Base-by-base conservation (phyloP, 2,329 filamentous ascomycete genomes). In the Pseudogymnoascus sp. region DNA sequence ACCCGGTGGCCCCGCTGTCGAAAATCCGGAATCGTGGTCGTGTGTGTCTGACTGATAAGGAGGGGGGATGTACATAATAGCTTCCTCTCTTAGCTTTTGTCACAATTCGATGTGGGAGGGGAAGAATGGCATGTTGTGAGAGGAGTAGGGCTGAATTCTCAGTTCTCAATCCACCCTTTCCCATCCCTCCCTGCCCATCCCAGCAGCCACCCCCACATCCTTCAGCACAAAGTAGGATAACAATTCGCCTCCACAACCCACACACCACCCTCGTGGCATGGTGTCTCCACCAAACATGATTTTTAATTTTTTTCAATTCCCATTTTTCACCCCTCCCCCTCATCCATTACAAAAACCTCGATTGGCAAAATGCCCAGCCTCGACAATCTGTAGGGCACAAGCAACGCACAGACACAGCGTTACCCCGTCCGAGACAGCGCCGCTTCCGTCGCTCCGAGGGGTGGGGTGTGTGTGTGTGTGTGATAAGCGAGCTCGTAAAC, bases 101-200 rank as follows among this genome's bases (percentile, higher is more conserved):
- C 45, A 52, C n/a, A 16, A 23, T 4, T 23, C 8, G 40, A 12
- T 43, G 18, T 7, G 31, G 45, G 23, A 1, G 45, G 23, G 4
- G 45, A 31, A 9, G 18, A 23, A 9, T 16, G 7, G 43, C 6
- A 23, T 31, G 43, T 3, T 9, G 28, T 28, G 23, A n/a, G 25
- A 52, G 14, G 14, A 52, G 45, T 52, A 52, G 25, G 45, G 45
- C 45, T 52, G 45, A 52, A 52, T 52, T 52, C 45, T 52, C 45
- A 52, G 45, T 52, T 52, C 25, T 52, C 45, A 52, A 52, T 52
- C 45, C 45, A 52, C 45, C 14, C 4, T 31, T 11, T 18, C 18
- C 40, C 40, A 16, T 40, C 38, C 38, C 38, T 18, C 18, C 40
- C 40, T 8, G 18, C 38, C 38, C 38, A 40, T 38, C 40, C 5